Conservation (phyloP, 169 alveolate genomes). For the Plasmodium cynomolgi region DNA sequence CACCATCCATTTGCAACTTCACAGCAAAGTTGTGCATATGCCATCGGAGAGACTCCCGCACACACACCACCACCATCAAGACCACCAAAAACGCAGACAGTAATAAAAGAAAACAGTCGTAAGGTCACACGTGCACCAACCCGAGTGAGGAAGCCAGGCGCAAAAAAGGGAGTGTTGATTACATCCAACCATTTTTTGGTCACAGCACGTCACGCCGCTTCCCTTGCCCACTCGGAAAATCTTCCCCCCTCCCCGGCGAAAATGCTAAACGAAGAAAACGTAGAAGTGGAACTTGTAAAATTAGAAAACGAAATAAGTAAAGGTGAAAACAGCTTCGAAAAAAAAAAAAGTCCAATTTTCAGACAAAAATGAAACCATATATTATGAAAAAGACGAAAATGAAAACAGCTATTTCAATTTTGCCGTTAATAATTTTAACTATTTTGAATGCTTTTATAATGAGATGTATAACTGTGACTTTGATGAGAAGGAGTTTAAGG, state of each 20-base stretch:
- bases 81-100: background rate
- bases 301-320: slow-evolving; percentile 20
- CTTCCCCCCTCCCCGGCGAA: background rate
- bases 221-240: background rate
- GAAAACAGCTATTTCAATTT: slow-evolving; percentile 66
- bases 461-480: slow-evolving; percentile 42
- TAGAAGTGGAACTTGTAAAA: slow-evolving; percentile 30
- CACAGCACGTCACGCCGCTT: background rate
- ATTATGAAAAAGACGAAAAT: slow-evolving; percentile 74
- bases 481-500: slow-evolving; percentile 24
- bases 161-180: background rate
- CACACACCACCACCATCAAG: background rate
- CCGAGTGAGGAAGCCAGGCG: background rate
- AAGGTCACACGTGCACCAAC: background rate
- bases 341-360: slow-evolving; percentile 74
- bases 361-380: slow-evolving; percentile 69
- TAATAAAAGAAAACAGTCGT: background rate
- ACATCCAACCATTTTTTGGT: background rate
- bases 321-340: background rate
- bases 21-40: background rate
- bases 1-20: background rate
- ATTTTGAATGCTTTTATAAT: slow-evolving; percentile 68
- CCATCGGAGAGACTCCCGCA: background rate
- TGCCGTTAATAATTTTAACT: slow-evolving; percentile 61
- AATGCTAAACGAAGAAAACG: slow-evolving; percentile 66